Conservation (phyloP, 176 grass and related monocot genomes). For the Carex littledalei region DNA sequence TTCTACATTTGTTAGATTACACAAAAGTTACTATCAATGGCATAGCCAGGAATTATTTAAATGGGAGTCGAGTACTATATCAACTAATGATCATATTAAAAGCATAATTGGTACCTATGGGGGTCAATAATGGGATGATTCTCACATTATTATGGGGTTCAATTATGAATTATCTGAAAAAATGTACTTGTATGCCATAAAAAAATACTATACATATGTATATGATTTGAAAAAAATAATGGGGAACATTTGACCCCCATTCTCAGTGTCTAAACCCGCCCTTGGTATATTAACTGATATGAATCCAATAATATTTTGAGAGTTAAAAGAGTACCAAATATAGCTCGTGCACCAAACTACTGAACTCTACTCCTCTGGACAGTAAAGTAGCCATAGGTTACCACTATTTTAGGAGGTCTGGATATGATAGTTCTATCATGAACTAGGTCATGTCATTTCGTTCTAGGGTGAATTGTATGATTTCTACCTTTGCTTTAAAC, state of each 20-base stretch:
- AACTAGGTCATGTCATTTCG: not conserved
- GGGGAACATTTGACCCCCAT: no score
- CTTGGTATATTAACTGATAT: not conserved
- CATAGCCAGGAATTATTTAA: no score
- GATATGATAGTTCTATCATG: not conserved
- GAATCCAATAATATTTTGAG: slow-evolving; percentile 4
- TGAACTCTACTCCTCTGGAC: not conserved
- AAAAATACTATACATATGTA: no score
- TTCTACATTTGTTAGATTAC: not conserved
- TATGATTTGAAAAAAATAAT: no score
- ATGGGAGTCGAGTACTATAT: no score
- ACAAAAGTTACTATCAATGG: not conserved
- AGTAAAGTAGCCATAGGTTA: not conserved
- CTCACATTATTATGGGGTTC: no score
- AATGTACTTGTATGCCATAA: no score
- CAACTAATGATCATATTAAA: no score
- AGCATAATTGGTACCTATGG: no score
- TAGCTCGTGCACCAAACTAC: not conserved
- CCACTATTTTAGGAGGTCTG: not conserved
- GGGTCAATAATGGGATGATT: no score
- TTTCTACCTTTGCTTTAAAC: not conserved
- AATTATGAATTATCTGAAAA: no score
- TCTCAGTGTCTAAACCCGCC: no score
- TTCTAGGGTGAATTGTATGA: not conserved
- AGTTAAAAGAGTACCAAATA: not conserved